Conservation (phyloP, 1,284 basidiomycete species). For the Leccinum solheimii region DNA sequence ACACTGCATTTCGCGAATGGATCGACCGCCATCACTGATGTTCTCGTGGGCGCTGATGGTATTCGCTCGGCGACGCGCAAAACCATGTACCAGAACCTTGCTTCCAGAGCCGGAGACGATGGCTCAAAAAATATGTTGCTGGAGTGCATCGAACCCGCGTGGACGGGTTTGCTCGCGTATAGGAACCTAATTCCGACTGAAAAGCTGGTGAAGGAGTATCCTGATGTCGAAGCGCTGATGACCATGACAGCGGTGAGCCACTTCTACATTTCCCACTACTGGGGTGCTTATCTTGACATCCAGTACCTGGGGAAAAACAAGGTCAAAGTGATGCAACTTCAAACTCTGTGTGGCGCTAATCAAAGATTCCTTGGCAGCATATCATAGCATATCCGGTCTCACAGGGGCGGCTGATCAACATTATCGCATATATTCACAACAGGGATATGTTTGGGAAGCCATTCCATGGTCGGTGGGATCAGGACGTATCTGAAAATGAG, state of each 20-base stretch:
- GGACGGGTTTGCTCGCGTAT: constrained; percentile 25
- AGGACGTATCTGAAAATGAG: constrained; percentile 34
- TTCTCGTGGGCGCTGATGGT: constrained; percentile 38
- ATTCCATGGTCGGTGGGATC: constrained; percentile 39
- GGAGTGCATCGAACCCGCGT: constrained; percentile 18
- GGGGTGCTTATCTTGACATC: background rate
- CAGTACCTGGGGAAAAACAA: constrained; percentile 46
- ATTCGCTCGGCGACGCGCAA: constrained; percentile 24
- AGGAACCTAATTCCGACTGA: constrained; percentile 14
- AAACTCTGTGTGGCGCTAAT: background rate
- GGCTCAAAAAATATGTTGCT: constrained; percentile 8
- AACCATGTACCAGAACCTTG: constrained; percentile 20
- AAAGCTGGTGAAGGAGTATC: constrained; percentile 24
- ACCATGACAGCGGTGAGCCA: constrained; percentile 38
- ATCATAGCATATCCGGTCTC: constrained; percentile 43
- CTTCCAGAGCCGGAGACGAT: constrained; percentile 7
- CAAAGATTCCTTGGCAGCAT: constrained; percentile 34
- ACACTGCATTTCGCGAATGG: constrained; percentile 37
- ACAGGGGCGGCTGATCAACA: constrained; percentile 42
- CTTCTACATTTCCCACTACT: background rate
- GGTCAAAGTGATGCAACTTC: constrained; percentile 34
- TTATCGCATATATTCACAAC: constrained; percentile 40
- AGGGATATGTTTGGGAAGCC: constrained; percentile 37
- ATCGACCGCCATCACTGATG: constrained; percentile 31
- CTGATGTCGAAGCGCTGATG: constrained; percentile 37